These are phyloP conservation scores for Pichia occidentalis DNA, from an alignment of 805 yeast genomes.

Conservation along the genomic window DNA sequence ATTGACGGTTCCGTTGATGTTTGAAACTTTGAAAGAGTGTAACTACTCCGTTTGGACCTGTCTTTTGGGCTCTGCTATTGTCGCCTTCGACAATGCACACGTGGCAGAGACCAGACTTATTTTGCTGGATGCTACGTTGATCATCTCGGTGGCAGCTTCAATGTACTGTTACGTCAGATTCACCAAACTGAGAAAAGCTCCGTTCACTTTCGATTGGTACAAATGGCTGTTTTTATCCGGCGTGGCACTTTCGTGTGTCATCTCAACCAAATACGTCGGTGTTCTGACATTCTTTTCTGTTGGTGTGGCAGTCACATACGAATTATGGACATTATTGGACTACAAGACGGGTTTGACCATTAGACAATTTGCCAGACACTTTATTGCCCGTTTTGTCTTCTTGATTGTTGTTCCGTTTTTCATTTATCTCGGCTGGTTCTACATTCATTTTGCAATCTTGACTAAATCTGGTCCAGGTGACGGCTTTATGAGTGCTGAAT, in stretches of 20 bases:
- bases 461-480: constrained; percentile 94
- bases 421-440: constrained; percentile 85
- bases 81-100: constrained; percentile 85
- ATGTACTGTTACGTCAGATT: constrained; percentile 75
- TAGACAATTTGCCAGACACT: constrained; percentile 56
- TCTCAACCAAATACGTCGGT: constrained; percentile 95
- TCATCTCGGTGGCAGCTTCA: constrained; percentile 75
- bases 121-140: constrained; percentile 83
- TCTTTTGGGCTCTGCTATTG: constrained; percentile 66
- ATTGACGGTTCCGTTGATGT: constrained; percentile 75
- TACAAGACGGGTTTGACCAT: constrained; percentile 57
- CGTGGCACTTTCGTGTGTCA: constrained; percentile 78
- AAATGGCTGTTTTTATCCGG: constrained; percentile 84
- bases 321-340: constrained; percentile 85
- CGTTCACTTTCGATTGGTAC: constrained; percentile 78
- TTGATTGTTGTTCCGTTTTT: constrained; percentile 75
- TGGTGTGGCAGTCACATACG: constrained; percentile 80
- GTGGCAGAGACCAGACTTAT: constrained; percentile 86
- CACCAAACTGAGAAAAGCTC: constrained; percentile 55
- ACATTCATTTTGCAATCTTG: constrained; percentile 78
- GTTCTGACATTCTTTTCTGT: constrained; percentile 82
- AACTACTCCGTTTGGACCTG: constrained; percentile 76
- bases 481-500: constrained; percentile 86
- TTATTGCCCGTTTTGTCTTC: constrained; percentile 62
- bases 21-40: constrained; percentile 77